Evolutionary conservation across 2,329 filamentous ascomycete genomes (phyloP), one percentile per base, ranked within the genome.

Genomic region (Scopulariopsis brevicaulis): DNA sequence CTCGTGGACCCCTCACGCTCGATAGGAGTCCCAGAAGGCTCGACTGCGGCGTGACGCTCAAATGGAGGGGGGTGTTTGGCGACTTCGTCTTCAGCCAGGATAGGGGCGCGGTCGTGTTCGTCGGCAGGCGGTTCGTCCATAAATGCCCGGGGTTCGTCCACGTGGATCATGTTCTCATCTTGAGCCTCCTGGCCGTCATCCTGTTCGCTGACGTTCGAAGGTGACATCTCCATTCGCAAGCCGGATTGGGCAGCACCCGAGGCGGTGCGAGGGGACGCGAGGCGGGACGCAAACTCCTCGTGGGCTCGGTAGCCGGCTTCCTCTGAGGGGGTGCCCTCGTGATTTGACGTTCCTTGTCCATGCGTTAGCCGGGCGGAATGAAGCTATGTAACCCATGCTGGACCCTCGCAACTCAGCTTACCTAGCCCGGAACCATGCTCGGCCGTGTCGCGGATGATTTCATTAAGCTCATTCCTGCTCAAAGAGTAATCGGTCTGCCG

Each of bases 381-480:
- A 50, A 50, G 22, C 46, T 12, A 50, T 22, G 20, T 46, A 3
- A 46, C 18, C 20, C 46, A 1, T 24, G n/a, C 8, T 50, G 46
- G 20, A 14, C 11, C 6, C n/a, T 59, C 58, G 53, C 34, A 37
- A 37, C 18, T 12, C 18, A 59, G 68, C 73, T 74, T 78, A 80
- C 78, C 78, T 65, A 77, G 70, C 64, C 76, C 77, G 65, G 71
- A 70, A 58, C 78, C 77, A 63, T 75, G 78, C 64, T 72, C 79
- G 58, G 78, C 81, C 43, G 86, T 90, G 50, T 88, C 81, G 62
- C 85, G 83, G 59, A 97, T 91, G 63, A 97, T 86, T 73, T 88
- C 91, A 73, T 96, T 96, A 64, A 97, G 74, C 67, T 96, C 89
- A 50, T 90, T 89, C 65, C 88, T 92, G 72, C 89, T 94, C 83